Conservation (phyloP, 768 basidiomycete genomes). For the Rhizopogon vulgaris region DNA sequence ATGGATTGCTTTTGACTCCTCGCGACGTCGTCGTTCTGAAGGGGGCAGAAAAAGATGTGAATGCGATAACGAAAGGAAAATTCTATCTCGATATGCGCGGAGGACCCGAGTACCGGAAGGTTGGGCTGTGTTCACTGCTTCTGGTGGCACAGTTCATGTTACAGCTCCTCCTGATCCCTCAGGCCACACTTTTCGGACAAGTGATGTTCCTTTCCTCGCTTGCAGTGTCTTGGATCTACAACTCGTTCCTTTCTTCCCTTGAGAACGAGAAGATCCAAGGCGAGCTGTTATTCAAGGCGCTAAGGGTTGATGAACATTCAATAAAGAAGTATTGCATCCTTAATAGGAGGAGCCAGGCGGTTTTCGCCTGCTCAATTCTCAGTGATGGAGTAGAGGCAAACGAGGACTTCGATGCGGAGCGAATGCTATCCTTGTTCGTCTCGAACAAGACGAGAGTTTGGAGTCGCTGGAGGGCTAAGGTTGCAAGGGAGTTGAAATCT, state of each 20-base stretch:
- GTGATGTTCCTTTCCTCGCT: conserved; percentile 27
- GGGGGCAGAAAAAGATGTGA: conserved; percentile 26
- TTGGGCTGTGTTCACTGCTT: conserved; percentile 26
- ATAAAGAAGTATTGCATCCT: conserved; percentile 17
- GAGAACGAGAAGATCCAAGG: conserved; percentile 28
- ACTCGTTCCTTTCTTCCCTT: conserved; percentile 30
- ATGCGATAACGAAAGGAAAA: conserved; percentile 25
- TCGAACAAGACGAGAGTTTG: conserved; percentile 20
- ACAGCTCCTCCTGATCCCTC: conserved; percentile 30
- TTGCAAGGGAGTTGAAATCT: conserved; percentile 13
- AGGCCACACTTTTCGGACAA: conserved; percentile 29
- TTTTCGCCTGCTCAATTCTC: conserved; percentile 19
- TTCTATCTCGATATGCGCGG: conserved; percentile 18
- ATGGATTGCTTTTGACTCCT: conserved; percentile 23
- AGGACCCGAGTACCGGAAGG: conserved; percentile 7
- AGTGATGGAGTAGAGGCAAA: conserved; percentile 16
- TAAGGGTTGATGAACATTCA: conserved; percentile 3
- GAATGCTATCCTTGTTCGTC: conserved; percentile 16
- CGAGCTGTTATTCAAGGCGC: conserved; percentile 11
- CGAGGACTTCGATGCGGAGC: conserved; percentile 1
- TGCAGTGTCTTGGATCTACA: conserved; percentile 29
- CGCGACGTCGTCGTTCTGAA: conserved; percentile 23
- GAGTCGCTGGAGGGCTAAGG: conserved; percentile 19
- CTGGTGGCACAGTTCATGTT: conserved; percentile 27
- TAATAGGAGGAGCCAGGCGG: conserved; percentile 17